Percentiles rank a stretch among this genome's conserved stretches.
Evolutionary conservation across 2,329 filamentous ascomycete genomes (phyloP).

Genomic region (Pseudogymnoascus verrucosus): DNA sequence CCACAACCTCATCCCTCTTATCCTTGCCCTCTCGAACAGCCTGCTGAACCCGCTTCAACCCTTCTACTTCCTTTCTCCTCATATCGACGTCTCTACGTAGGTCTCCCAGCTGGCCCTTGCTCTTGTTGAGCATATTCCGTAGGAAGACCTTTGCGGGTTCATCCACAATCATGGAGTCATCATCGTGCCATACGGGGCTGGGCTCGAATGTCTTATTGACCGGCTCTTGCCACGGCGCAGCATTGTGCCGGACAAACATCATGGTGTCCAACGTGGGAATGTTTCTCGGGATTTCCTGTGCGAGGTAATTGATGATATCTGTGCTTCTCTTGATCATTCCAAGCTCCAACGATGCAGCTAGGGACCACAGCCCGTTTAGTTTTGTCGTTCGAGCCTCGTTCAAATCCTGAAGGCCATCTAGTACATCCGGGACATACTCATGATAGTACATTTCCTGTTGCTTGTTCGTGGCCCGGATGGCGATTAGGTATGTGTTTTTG

Average conservation of each 20-base stretch:
- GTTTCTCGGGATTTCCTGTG: constrained; percentile 78
- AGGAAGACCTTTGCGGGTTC: constrained; percentile 83
- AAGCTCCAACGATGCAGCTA: constrained; percentile 73
- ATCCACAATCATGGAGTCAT: constrained; percentile 77
- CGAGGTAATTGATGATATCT: constrained; percentile 62
- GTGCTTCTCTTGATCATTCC: constrained; percentile 67
- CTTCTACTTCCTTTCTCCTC: constrained; percentile 78
- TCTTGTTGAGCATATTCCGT: constrained; percentile 85
- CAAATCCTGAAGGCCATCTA: constrained; percentile 89
- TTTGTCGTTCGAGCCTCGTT: constrained; percentile 80
- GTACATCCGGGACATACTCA: constrained; percentile 86
- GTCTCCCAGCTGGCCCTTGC: constrained; percentile 74
- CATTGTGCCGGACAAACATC: constrained; percentile 96
- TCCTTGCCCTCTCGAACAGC: constrained; percentile 75
- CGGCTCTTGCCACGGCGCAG: constrained; percentile 74
- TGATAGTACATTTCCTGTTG: constrained; percentile 97
- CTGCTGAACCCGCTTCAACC: constrained; percentile 63
- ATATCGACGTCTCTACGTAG: constrained; percentile 76
- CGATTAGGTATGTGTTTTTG: constrained; percentile 96
- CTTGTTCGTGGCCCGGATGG: constrained; percentile 94
- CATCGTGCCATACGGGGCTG: constrained; percentile 95
- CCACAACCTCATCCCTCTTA: constrained; percentile 78
- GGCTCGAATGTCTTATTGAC: constrained; percentile 81
- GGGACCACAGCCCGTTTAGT: constrained; percentile 77
- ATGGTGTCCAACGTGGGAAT: constrained; percentile 84